Percentiles rank a stretch among this genome's conserved stretches.
phyloP scores from a whole-genome alignment of 495 filamentous ascomycete species.

The Xylaria nigripes region DNA sequence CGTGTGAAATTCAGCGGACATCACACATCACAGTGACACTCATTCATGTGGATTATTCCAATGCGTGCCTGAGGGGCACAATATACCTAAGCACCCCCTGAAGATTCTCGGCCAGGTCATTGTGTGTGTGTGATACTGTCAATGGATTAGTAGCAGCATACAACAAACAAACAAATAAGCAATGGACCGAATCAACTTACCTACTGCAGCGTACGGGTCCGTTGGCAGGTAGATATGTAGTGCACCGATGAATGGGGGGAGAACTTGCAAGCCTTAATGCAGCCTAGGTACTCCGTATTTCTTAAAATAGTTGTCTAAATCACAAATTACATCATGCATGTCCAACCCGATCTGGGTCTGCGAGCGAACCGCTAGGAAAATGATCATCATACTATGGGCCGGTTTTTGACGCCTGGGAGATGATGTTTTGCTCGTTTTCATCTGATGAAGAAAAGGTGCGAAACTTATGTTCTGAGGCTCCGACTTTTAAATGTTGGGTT shows the following conservation, averaged over 20 bases:
- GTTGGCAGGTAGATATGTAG: not conserved
- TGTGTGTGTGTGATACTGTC: too few species aligned
- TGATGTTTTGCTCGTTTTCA: not conserved
- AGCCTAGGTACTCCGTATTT: not conserved
- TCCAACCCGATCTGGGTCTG: not conserved
- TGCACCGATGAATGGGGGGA: not conserved
- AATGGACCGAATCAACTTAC: too few species aligned
- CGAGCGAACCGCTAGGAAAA: not conserved
- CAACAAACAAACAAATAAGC: too few species aligned
- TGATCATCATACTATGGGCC: not conserved
- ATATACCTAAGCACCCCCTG: not conserved
- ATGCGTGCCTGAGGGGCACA: not conserved
- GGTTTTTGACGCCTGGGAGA: not conserved
- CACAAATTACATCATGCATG: slow-evolving; percentile 5
- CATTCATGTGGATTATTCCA: not conserved
- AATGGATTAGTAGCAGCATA: too few species aligned
- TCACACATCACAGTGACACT: not conserved
- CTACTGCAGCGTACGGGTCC: too few species aligned
- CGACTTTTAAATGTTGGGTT: not conserved
- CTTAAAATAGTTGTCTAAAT: slow-evolving; percentile 7
- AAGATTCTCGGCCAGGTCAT: too few species aligned
- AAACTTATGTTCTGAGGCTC: not conserved
- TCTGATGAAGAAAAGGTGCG: not conserved
- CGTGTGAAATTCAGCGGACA: too few species aligned
- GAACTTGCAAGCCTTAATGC: not conserved